phyloP scores from a whole-genome alignment of 2,329 filamentous ascomycete species.

The Pezicula rhizophila region DNA sequence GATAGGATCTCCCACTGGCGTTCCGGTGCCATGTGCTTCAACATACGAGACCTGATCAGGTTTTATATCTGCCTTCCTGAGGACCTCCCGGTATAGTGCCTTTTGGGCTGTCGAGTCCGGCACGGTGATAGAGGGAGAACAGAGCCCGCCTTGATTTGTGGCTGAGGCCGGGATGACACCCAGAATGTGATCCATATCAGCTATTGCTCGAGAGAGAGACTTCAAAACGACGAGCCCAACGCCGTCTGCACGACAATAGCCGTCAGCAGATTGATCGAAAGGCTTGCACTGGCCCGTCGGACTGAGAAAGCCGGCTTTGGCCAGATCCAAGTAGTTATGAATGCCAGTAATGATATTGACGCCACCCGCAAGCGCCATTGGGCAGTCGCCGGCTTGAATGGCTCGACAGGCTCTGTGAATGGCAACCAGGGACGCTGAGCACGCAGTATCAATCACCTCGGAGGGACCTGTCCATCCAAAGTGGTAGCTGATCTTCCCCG shows the following conservation, averaged over 20 bases:
- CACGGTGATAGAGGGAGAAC: too few species aligned
- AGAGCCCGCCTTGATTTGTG: too few species aligned
- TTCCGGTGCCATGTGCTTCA: constrained; percentile 12
- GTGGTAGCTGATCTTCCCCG: constrained; percentile 12
- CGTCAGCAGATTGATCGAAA: too few species aligned
- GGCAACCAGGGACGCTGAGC: constrained; percentile 47
- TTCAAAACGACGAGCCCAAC: too few species aligned
- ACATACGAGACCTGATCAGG: constrained; percentile 1
- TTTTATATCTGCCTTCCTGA: not conserved
- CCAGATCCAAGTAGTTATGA: not conserved
- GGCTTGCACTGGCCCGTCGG: too few species aligned
- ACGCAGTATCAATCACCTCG: constrained; percentile 50
- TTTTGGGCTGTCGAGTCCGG: not conserved
- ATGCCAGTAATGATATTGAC: constrained; percentile 4
- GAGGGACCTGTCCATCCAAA: constrained; percentile 9
- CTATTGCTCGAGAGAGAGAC: too few species aligned
- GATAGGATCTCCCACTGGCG: constrained; percentile 7
- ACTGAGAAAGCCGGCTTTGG: too few species aligned
- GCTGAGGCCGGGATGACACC: too few species aligned
- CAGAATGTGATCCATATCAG: too few species aligned
- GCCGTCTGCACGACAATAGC: too few species aligned
- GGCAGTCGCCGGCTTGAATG: constrained; percentile 32
- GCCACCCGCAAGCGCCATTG: constrained; percentile 19
- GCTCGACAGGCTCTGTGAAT: constrained; percentile 44
- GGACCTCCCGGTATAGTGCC: not conserved